Base-by-base conservation (phyloP, 2,329 filamentous ascomycete species). In the Sclerotinia borealis region DNA sequence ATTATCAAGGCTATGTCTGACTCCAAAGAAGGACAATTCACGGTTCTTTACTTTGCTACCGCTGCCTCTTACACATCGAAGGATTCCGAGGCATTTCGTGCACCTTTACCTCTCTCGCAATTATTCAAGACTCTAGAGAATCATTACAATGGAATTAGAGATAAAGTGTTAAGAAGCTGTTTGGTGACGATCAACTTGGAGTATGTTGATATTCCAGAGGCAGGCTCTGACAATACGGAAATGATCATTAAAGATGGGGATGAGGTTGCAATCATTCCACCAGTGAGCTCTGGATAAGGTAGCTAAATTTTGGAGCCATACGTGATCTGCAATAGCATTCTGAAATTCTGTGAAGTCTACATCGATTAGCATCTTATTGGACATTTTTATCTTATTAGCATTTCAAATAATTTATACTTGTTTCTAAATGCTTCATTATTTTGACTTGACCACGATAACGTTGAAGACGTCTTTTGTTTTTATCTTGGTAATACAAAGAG, bases 241-340 rank as follows among this genome's bases (percentile, higher is more conserved):
- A 69, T 79, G 31, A 74, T 84, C 63, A 89, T 96, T 63, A 77
- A 85, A 59, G 85, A 85, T 66, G 90, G 88, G 34, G 91, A 96
- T 73, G 92, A 96, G 77, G 90, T 96, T 62, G 92, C 89, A 48
- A 89, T 96, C 41, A 93, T 96, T 63, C 91, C 92, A 39, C 91
- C 92, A 11, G 92, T 96, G 68, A 96, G 91, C 79, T 92, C 91
- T 43, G 91, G 91, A 5, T 95, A 75, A 83, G 13, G 13, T 51
- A 51, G 17, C n/a, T 6, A 34, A 34, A 51, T 22, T 36, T 51
- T 27, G n/a, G 54, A 34, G 39, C 39, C 27, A 34, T 36, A 15
- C 15, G 39, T 58, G 54, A 58, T 58, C 13, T 25, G 19, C 29
- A n/a, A 45, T 45, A 25, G 8, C n/a, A 34, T 19, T 34, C 15